Percentiles rank a stretch among this genome's conserved stretches.
Evolutionary conservation across 2,329 filamentous ascomycete genomes (phyloP).

Genomic region (Onygenales sp.): DNA sequence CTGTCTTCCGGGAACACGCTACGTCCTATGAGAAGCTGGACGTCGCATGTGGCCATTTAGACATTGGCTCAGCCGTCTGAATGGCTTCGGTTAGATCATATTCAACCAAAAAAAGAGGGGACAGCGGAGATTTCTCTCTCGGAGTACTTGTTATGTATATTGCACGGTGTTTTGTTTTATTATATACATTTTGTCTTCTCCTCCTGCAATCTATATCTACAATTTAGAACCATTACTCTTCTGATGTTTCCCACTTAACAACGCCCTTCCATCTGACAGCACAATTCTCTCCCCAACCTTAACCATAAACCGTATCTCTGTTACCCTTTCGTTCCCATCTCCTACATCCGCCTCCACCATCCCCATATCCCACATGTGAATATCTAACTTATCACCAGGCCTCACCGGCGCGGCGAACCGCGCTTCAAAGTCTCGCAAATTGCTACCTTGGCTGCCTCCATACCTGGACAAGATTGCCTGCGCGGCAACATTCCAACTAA

Average conservation of each 20-base stretch:
- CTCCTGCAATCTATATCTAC: background rate
- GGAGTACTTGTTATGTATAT: background rate
- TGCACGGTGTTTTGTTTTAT: background rate
- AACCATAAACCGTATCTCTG: constrained; percentile 2
- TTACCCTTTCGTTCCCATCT: constrained; percentile 31
- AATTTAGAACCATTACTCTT: constrained; percentile 39
- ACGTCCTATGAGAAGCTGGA: too few species aligned
- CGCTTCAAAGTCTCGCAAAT: constrained; percentile 79
- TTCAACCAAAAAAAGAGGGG: background rate
- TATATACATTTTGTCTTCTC: background rate
- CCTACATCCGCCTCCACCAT: constrained; percentile 58
- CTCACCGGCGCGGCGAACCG: constrained; percentile 76
- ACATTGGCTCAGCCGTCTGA: too few species aligned
- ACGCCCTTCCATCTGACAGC: constrained; percentile 64
- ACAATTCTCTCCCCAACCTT: constrained; percentile 62
- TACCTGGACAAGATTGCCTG: constrained; percentile 64
- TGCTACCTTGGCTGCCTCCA: constrained; percentile 65
- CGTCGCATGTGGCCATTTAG: too few species aligned
- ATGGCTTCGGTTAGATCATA: too few species aligned
- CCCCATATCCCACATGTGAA: constrained; percentile 71
- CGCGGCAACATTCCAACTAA: constrained; percentile 72
- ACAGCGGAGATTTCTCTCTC: background rate
- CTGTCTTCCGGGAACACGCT: too few species aligned
- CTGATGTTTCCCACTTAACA: constrained; percentile 48
- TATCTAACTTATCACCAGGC: constrained; percentile 71